These are phyloP conservation scores for Fusarium stilboides DNA, from an alignment of 2,329 filamentous ascomycete species.

Conservation along the genomic window DNA sequence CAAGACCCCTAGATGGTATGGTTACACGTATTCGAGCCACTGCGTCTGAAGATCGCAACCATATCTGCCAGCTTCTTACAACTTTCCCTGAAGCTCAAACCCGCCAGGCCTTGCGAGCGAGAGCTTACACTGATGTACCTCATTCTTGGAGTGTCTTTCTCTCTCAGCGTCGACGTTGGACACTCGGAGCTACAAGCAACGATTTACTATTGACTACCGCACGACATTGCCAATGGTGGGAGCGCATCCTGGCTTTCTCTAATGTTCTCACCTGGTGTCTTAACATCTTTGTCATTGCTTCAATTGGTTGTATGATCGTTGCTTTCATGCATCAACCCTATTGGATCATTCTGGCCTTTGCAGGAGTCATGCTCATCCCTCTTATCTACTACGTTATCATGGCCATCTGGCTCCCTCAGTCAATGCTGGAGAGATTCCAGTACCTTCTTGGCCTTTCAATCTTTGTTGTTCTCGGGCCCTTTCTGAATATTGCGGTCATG, in stretches of 20 bases:
- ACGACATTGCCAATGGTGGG: conserved; percentile 47
- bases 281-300: conserved; percentile 48
- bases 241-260: conserved; percentile 44
- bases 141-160: conserved; percentile 59
- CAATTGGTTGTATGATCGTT: conserved; percentile 49
- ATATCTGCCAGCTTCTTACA: conserved; percentile 47
- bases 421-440: conserved; percentile 41
- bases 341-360: conserved; percentile 49
- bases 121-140: conserved; percentile 59
- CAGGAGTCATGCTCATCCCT: conserved; percentile 47
- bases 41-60: conserved; percentile 47
- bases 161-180: conserved; percentile 49
- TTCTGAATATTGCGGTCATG: conserved; percentile 48
- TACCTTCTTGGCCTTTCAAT: conserved; percentile 42
- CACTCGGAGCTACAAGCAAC: conserved; percentile 49
- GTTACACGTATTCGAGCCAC: conserved; percentile 47
- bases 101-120: conserved; percentile 58
- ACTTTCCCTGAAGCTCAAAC: conserved; percentile 56
- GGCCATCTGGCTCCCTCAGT: conserved; percentile 45
- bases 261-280: conserved; percentile 48
- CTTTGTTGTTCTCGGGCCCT: conserved; percentile 46
- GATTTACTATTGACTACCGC: conserved; percentile 42
- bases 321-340: conserved; percentile 49
- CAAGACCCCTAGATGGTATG: conserved; percentile 41
- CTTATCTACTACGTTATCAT: conserved; percentile 46